Percentiles rank a stretch among this genome's conserved stretches.
phyloP scores from a whole-genome alignment of 1,139 yeast species.

The Yamadazyma pseudoaaseri region DNA sequence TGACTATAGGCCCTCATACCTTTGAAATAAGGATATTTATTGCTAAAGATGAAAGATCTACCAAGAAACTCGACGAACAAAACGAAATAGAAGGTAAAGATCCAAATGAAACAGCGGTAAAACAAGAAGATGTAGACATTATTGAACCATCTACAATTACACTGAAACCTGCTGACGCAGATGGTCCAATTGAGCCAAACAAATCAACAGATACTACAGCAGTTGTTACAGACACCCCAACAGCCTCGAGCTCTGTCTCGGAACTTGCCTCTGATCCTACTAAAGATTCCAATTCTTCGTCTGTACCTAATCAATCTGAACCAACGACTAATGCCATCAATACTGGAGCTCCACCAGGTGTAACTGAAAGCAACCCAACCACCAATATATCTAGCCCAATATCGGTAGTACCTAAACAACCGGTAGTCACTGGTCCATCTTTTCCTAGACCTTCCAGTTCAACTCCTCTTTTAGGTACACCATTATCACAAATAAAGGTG shows the following conservation, averaged over 20 bases:
- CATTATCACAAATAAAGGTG: not conserved
- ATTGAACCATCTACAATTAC: not conserved
- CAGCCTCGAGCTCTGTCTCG: not conserved
- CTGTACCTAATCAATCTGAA: no score
- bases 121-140: not conserved
- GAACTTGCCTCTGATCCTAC: not conserved
- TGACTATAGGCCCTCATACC: conserved; percentile 79
- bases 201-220: not conserved
- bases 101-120: not conserved
- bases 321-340: not conserved
- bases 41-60: conserved; percentile 68
- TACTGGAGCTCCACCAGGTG: not conserved
- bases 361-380: not conserved
- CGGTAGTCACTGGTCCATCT: not conserved
- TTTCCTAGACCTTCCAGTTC: not conserved
- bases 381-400: not conserved
- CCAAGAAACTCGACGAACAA: conserved; percentile 17
- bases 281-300: not conserved
- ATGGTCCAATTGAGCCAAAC: not conserved
- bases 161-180: not conserved
- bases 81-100: conserved; percentile 7
- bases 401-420: not conserved
- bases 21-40: conserved; percentile 78
- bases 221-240: not conserved
- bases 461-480: not conserved